Base-by-base conservation (phyloP, 164 flowering plant species). In the Nymphaea thermarum region DNA sequence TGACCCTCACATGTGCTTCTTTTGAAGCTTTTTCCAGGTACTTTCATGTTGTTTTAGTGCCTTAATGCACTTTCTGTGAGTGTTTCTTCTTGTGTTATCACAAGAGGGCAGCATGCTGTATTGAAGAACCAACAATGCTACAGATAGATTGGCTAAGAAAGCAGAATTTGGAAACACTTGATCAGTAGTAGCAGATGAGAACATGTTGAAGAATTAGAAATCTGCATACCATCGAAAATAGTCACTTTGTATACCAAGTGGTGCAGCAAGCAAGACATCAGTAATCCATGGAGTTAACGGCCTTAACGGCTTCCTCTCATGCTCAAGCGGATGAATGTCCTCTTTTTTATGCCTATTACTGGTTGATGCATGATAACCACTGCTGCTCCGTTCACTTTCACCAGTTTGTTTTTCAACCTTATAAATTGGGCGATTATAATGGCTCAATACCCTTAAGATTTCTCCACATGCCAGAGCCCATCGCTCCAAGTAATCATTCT, bases 391-490 rank as follows among this genome's bases (percentile, higher is more conserved):
- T 53, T 85, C 90, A 71, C 72, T 53, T 73, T 85, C 91, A 78
- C 64, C 73, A 64, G 71, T 74, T 60, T 82, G 84, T 62, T 72
- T 78, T 60, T 87, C 96, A 70, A 70, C 74, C 80, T 87, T 93
- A 76, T 80, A 88, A 69, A 90, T 82, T 73, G 98, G 98, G 60
- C 98, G 95, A 73, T 93, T 93, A 72, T 93, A 93, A 75, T 88
- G 98, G 71, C 96, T 93, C 68, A 93, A 80, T 51, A 90, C 86
- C 65, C 96, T 76, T 73, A 93, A 74, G 69, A 93, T 86, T 75
- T 93, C 98, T 43, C 93, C 93, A 82, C 98, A 93, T 72, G 98
- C 98, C 76, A 93, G 79, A 66, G 96, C 98, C 98, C 93, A 90
- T 76, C 90, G 96, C 71, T 93, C 96, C 43, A 96, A 90, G 75